phyloP scores from a whole-genome alignment of 352 stramenopile genomes.

The Phytophthora cryptogea region DNA sequence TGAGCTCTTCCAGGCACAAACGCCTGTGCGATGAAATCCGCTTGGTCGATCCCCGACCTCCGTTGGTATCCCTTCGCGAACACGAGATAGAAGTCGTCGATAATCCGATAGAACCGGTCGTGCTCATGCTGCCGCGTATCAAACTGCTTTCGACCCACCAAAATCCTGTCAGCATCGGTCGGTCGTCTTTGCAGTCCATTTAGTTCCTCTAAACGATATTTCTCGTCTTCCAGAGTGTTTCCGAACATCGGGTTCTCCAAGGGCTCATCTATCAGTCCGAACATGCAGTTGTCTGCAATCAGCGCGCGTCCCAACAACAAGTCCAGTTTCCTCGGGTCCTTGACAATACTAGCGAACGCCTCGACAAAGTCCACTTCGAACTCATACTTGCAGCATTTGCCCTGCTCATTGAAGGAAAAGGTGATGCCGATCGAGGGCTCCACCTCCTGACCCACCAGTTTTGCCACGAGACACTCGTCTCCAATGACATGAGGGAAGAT shows the following conservation, averaged over 20 bases:
- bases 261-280: constrained; percentile 14
- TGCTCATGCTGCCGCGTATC: not conserved
- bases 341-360: constrained; percentile 39
- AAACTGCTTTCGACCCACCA: not conserved
- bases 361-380: constrained; percentile 45
- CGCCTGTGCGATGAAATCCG: constrained; percentile 6
- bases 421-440: constrained; percentile 23
- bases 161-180: not conserved
- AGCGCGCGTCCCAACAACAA: constrained; percentile 37
- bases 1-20: constrained; percentile 4
- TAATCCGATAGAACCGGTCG: constrained; percentile 2
- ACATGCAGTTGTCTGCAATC: constrained; percentile 48
- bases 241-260: not conserved
- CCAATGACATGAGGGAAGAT: constrained; percentile 53
- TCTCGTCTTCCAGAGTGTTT: constrained; percentile 6
- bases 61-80: constrained; percentile 13
- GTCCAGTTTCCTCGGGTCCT: constrained; percentile 35
- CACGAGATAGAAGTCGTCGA: constrained; percentile 17
- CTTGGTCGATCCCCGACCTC: not conserved
- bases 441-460: constrained; percentile 47
- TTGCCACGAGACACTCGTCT: constrained; percentile 41
- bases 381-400: constrained; percentile 36
- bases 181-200: not conserved
- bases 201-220: constrained; percentile 1
- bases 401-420: constrained; percentile 45